Evolutionary conservation across 2,329 filamentous ascomycete species (phyloP).

Genomic region (Clarireedia hainanense): DNA sequence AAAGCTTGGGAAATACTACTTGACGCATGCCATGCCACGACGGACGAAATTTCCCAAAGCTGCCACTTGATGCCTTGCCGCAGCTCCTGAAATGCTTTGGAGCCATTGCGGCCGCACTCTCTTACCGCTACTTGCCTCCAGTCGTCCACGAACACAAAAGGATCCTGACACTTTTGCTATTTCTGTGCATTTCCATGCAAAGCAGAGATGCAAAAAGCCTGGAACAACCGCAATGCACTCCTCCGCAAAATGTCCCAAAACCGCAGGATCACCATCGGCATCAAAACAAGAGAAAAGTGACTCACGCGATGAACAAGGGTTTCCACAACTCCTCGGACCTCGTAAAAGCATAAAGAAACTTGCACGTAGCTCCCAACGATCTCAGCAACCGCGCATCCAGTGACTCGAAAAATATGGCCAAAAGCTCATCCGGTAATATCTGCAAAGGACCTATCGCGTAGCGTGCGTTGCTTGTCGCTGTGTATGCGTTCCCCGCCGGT

Average conservation of each 20-base stretch:
- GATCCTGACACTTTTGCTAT: not conserved
- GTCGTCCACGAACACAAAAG: too few relatives aligned
- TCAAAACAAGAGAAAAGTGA: constrained; percentile 24
- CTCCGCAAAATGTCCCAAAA: not conserved
- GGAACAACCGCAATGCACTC: not conserved
- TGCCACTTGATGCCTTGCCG: not conserved
- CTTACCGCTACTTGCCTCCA: too few relatives aligned
- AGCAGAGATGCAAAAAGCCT: too few relatives aligned
- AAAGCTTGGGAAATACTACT: too few relatives aligned
- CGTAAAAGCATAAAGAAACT: constrained; percentile 78
- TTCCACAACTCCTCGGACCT: constrained; percentile 86
- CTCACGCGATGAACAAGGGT: constrained; percentile 75
- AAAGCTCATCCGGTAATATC: constrained; percentile 69
- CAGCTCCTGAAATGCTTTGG: not conserved
- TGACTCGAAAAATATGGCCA: constrained; percentile 67
- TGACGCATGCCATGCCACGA: too few relatives aligned
- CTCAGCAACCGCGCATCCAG: constrained; percentile 58
- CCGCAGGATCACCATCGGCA: not conserved
- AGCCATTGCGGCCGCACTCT: not conserved
- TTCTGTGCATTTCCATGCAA: not conserved
- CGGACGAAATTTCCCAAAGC: not conserved
- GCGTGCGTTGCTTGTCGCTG: constrained; percentile 58
- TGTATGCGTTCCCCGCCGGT: constrained; percentile 77
- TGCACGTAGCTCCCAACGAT: constrained; percentile 68
- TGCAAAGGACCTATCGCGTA: constrained; percentile 57